These are phyloP conservation scores for Sporopachydermia cereana DNA, from an alignment of 1,139 yeast species.

Conservation along the genomic window DNA sequence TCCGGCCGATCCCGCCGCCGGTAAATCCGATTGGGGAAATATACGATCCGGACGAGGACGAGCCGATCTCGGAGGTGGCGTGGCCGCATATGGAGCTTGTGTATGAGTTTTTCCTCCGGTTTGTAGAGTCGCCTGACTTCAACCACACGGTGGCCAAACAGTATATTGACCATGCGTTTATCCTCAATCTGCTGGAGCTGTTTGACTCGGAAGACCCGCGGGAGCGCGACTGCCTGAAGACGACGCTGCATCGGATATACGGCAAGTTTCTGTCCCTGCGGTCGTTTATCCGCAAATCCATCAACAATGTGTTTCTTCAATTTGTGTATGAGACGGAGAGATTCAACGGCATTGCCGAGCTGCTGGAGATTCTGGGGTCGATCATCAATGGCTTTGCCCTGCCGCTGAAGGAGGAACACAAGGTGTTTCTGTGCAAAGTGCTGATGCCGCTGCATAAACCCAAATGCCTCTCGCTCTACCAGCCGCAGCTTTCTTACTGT, in stretches of 20 bases:
- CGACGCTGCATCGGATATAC: conserved; percentile 88
- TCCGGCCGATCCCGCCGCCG: conserved; percentile 96
- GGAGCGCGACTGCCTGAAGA: conserved; percentile 89
- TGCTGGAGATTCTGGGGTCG: conserved; percentile 87
- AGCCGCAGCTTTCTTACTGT: conserved; percentile 95
- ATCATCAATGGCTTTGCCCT: conserved; percentile 96
- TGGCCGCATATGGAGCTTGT: conserved; percentile 99
- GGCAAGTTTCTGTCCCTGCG: conserved; percentile 89
- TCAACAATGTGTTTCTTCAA: conserved; percentile 84
- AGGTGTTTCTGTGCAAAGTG: conserved; percentile 78
- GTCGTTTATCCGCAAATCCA: conserved; percentile 83
- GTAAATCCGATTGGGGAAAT: conserved; percentile 94
- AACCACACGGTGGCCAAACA: conserved; percentile 89
- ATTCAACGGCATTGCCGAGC: conserved; percentile 92
- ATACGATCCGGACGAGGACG: conserved; percentile 97
- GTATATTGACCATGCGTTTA: conserved; percentile 85
- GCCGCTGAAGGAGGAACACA: conserved; percentile 95
- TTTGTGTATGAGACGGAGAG: conserved; percentile 93
- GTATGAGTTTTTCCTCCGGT: conserved; percentile 85
- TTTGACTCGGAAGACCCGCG: conserved; percentile 96
- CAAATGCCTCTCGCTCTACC: conserved; percentile 76
- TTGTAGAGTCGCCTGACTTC: conserved; percentile 90
- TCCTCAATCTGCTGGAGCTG: conserved; percentile 66
- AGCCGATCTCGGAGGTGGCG: conserved; percentile 89
- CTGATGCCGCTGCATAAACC: conserved; percentile 90